A percentile compares a stretch with the other conserved stretches of the same genome.
Conservation (phyloP, 2,329 filamentous ascomycete species). For the Mollisiaceae sp. region DNA sequence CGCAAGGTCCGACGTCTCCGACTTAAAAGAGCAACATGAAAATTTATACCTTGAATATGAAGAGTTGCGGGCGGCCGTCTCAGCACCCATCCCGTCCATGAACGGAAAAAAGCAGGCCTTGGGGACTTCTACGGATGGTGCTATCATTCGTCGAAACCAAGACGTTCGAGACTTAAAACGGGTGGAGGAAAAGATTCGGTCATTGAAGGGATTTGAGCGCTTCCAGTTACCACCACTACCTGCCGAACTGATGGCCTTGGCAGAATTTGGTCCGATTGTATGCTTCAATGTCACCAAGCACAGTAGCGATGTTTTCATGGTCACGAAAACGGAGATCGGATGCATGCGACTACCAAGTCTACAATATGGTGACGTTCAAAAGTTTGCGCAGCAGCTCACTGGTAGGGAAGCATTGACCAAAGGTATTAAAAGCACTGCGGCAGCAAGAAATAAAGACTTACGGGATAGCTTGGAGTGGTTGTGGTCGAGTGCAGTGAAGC, state of each 20-base stretch:
- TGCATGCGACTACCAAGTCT: neutral
- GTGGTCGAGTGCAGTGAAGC: constrained; percentile 6
- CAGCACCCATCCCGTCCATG: neutral
- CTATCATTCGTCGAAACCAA: neutral
- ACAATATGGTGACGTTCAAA: neutral
- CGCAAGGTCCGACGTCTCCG: neutral
- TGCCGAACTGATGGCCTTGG: neutral
- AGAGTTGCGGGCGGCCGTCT: neutral
- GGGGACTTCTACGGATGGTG: neutral
- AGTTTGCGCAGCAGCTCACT: neutral
- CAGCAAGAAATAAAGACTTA: neutral
- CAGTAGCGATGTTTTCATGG: neutral
- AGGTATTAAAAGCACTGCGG: neutral
- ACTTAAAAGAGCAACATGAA: neutral
- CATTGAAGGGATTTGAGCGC: neutral
- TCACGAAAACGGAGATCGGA: neutral
- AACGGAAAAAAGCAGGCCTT: neutral
- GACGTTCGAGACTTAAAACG: neutral
- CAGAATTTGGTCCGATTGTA: constrained; percentile 1
- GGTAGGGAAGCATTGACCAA: neutral
- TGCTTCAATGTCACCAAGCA: neutral
- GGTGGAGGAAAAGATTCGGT: neutral
- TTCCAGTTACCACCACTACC: neutral
- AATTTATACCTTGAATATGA: neutral
- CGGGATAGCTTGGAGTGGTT: neutral